Evolutionary conservation across 129 eudicot species (phyloP).

Genomic region (Deinandra increscens): DNA sequence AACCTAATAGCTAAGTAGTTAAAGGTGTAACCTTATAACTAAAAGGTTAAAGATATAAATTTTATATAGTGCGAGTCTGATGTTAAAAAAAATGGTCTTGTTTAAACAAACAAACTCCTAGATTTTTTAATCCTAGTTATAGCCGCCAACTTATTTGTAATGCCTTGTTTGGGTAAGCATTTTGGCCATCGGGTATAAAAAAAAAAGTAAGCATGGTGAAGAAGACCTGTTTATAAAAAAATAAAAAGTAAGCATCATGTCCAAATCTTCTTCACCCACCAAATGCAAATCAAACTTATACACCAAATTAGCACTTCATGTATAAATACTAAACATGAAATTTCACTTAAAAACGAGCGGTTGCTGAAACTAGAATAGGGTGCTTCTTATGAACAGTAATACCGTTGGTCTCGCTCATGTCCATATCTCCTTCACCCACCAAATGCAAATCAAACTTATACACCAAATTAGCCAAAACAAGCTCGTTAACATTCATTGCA

Average conservation of each 20-base stretch:
- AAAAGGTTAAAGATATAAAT: no score
- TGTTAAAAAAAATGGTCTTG: no score
- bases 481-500: background rate
- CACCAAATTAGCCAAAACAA: background rate
- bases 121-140: no score
- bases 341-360: background rate
- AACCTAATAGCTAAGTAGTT: no score
- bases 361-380: background rate
- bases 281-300: background rate
- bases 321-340: background rate
- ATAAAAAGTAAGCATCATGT: background rate
- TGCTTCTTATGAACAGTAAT: background rate
- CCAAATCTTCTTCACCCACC: background rate
- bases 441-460: background rate
- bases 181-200: no score
- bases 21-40: no score
- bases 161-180: no score
- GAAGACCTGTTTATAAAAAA: no score
- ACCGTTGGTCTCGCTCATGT: background rate
- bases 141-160: no score
- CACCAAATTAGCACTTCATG: background rate
- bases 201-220: no score
- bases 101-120: no score
- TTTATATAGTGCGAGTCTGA: no score
- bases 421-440: background rate